Base-by-base conservation (phyloP, 352 stramenopile species). In the Globisporangium cystogenes region DNA sequence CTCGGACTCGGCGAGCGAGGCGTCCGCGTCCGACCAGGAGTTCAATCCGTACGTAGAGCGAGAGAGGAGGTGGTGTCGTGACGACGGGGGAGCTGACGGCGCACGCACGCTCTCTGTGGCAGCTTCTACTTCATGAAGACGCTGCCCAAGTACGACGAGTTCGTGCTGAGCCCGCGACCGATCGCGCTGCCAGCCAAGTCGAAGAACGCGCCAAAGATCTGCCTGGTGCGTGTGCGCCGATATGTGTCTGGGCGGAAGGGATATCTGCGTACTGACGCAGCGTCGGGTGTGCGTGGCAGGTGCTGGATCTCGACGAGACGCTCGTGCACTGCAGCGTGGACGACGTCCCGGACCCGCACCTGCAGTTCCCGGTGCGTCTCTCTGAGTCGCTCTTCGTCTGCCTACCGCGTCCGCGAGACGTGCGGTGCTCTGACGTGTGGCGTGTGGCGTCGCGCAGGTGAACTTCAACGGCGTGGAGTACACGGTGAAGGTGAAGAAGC, bases 221-320 rank as follows among this genome's bases (percentile, higher is more conserved):
- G 78, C 29, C 60, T 93, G 56, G 80, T 87, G 57, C 35, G 60
- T 54, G 16, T 8, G 15, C n/a, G n/a, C n/a, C n/a, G n/a, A n/a
- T n/a, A n/a, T n/a, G n/a, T n/a, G n/a, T n/a, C n/a, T n/a, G n/a
- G n/a, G n/a, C n/a, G n/a, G n/a, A n/a, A n/a, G n/a, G n/a, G n/a
- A n/a, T n/a, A n/a, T n/a, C n/a, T n/a, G n/a, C n/a, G n/a, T n/a
- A n/a, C n/a, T n/a, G n/a, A n/a, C n/a, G n/a, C n/a, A n/a, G n/a
- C n/a, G n/a, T n/a, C n/a, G n/a, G n/a, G 8, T 57, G 27, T 49
- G 7, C 36, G 7, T 41, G 14, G 0, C 46, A 87, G 53, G 96
- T 99, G 16, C 70, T 99, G 15, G 97, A 99, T 68, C 74, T 99
- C 26, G 97, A 99, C 59, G 97, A 99, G 71, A 99, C 97, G 5